Percentiles rank a stretch among this genome's conserved stretches.
Conservation (phyloP, 768 basidiomycete genomes). For the Hygrocybe coccinea region DNA sequence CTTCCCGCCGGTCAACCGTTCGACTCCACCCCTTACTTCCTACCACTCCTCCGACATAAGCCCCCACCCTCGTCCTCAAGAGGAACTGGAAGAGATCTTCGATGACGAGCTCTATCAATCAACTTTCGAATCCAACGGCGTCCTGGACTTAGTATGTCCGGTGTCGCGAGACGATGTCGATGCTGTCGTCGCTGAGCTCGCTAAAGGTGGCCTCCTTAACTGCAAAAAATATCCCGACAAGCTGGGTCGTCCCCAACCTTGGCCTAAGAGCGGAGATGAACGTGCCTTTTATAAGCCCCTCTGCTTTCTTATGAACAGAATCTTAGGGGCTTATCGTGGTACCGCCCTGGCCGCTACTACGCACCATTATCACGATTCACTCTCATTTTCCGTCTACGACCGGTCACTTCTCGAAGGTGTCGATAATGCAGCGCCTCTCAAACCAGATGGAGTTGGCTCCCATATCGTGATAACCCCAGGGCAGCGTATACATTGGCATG, state of each 20-base stretch:
- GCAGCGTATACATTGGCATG: neutral
- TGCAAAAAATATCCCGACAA: neutral
- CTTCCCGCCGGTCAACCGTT: neutral
- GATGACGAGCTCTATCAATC: neutral
- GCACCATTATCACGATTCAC: neutral
- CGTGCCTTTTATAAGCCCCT: neutral
- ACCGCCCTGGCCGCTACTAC: neutral
- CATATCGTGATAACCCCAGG: neutral
- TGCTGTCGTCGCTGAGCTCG: neutral
- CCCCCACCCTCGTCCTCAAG: neutral
- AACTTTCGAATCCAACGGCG: neutral
- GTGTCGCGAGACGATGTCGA: neutral
- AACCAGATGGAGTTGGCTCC: neutral
- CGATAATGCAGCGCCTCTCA: neutral
- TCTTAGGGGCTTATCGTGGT: neutral
- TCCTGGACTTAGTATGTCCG: neutral
- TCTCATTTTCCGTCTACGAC: neutral
- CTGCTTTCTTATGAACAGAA: neutral
- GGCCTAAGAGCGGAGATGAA: neutral
- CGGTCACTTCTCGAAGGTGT: neutral
- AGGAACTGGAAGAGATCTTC: neutral
- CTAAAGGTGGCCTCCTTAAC: neutral
- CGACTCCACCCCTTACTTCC: neutral
- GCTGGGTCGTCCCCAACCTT: neutral
- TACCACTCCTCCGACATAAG: neutral